phyloP scores from a whole-genome alignment of 805 yeast genomes.

The Candida ovalis region DNA sequence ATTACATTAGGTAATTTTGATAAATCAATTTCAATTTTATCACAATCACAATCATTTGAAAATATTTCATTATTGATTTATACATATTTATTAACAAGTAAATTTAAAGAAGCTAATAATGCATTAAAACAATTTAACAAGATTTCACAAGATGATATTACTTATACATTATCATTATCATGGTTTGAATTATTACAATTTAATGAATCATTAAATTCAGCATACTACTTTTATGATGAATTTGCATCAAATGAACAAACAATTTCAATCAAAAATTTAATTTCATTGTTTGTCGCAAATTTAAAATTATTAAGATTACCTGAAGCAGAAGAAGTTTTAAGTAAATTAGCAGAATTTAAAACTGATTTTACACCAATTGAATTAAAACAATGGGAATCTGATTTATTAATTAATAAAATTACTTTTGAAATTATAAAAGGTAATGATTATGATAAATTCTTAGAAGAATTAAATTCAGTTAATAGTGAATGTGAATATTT shows the following conservation, averaged over 20 bases:
- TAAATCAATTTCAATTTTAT: constrained; percentile 37
- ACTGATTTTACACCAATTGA: constrained; percentile 6
- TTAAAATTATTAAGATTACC: constrained; percentile 76
- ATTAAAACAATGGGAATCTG: constrained; percentile 30
- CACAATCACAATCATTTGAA: constrained; percentile 36
- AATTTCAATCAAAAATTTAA: constrained; percentile 42
- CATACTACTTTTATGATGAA: constrained; percentile 76
- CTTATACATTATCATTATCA: constrained; percentile 75
- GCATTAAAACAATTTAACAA: not conserved
- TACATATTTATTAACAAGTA: constrained; percentile 37
- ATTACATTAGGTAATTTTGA: constrained; percentile 37
- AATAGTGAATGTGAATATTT: constrained; percentile 49
- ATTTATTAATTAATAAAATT: constrained; percentile 61
- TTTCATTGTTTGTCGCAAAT: constrained; percentile 69
- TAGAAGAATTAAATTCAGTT: constrained; percentile 39
- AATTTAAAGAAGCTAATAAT: constrained; percentile 34
- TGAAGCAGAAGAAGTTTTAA: constrained; percentile 70
- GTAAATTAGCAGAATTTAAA: constrained; percentile 32
- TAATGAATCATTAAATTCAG: constrained; percentile 40
- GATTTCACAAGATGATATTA: constrained; percentile 67
- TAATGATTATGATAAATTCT: constrained; percentile 18
- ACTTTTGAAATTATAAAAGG: constrained; percentile 58
- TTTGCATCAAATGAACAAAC: constrained; percentile 53
- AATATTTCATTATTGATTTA: constrained; percentile 36
- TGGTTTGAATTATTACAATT: constrained; percentile 47